Evolutionary conservation across 108 stramenopile species (phyloP), one percentile per base, ranked within the genome.

Genomic region (Poteriospumella lacustris): DNA sequence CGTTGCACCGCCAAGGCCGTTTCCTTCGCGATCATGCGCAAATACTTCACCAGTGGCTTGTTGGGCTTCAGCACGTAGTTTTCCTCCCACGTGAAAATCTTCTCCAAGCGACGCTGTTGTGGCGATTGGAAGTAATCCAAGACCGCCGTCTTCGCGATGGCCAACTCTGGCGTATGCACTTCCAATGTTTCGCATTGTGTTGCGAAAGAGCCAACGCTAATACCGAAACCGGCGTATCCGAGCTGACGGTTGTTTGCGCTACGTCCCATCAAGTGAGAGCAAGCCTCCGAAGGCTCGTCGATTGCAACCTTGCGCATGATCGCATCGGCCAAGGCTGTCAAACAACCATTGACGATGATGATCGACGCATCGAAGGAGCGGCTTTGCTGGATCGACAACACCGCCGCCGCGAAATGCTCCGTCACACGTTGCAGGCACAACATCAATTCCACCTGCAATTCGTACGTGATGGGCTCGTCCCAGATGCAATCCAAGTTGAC

Each of bases 371-470:
- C 79, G n/a, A 80, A 43, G 2, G 79, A 42, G 0, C 79, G 47
- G 79, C 58, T 70, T 0, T 80, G 73, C 34, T 76, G 56, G n/a
- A 80, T 70, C 1, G 80, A 80, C 3, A 76, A 39, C 5, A 43
- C 76, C 9, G 80, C 80, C 38, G 80, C 80, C 19, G 60, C 80
- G 59, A 80, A 80, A 39, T 80, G 80, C 76, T 80, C 80, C 59
- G 62, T 76, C 12, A 80, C 38, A 0, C 80, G 80, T 52, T 76
- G 80, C 34, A 80, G 33, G 15, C 19, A 1, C 33, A 80, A 24
- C 75, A 80, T 2, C n/a, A 76, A 15, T 52, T 80, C 80, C 5
- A 80, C 59, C 76, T 80, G 80, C 42, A 64, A 9, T 1, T 56
- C 80, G 39, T 80, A 80, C 2, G 33, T 28, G 43, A 80, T 80